Base-by-base conservation (phyloP, 257 asterid genomes). In the Marsdenia floribunda region DNA sequence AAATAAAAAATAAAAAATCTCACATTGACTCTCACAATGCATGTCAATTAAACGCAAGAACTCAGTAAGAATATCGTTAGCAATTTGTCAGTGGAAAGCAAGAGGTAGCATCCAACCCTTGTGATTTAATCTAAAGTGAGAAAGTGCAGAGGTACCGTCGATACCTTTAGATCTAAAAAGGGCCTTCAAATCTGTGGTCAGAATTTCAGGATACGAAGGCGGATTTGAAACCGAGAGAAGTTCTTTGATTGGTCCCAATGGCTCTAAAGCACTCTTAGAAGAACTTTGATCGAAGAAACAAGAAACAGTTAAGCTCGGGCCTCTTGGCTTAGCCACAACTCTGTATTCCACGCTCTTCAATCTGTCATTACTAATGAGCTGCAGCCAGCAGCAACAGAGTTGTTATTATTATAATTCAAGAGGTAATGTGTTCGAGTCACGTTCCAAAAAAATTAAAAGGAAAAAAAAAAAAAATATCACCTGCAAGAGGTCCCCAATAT, bases 321-420 rank as follows among this genome's bases (percentile, higher is more conserved):
- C 93, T 4, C 33, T 47, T 2, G 79, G 24, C 76, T 80, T 85
- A 0, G 86, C 82, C 79, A 85, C 0, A 18, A 88, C 93, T 80
- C 92, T 78, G 18, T 88, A 91, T 83, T 87, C 91, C 86, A 90
- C 93, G 3, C 93, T 90, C 84, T 78, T 83, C 81, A 88, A 88
- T 71, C 85, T 87, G 87, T 90, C 91, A 61, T 90, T 90, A 11
- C 85, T 86, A 47, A 88, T 80, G 50, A 89, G 82, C 92, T 89
- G 18, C 54, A 40, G 33, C 33, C 54, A 40, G 33, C 33, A 29
- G 1, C 0, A 29, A 29, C 33, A 29, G 33, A 29, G 33, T 29
- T 29, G 1, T 29, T 29, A 29, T n/a, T n/a, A n/a, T n/a, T n/a
- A n/a, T n/a, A n/a, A n/a, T n/a, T n/a, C n/a, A n/a, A n/a, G n/a